Conservation (phyloP, 352 stramenopile genomes). For the Globisporangium lucens region DNA sequence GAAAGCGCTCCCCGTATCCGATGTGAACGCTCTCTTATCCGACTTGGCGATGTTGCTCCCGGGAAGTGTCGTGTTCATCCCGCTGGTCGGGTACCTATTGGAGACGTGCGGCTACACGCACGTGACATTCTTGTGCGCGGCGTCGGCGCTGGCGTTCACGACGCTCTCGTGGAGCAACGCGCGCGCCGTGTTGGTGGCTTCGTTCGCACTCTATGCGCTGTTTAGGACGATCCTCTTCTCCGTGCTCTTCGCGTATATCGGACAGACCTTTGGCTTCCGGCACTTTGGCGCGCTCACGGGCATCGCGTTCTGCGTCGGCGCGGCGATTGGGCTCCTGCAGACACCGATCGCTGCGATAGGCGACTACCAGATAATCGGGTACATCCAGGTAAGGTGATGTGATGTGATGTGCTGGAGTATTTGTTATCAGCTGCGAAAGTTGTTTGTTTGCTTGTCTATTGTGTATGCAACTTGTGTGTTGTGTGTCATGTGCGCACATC, state of each 20-base stretch:
- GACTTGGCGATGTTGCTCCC: conserved; percentile 67
- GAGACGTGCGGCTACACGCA: conserved; percentile 68
- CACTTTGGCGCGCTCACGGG: conserved; percentile 83
- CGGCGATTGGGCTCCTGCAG: conserved; percentile 59
- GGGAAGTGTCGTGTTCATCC: conserved; percentile 68
- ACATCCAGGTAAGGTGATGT: conserved; percentile 37
- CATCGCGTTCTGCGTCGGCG: conserved; percentile 71
- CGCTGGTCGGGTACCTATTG: conserved; percentile 66
- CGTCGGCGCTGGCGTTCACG: conserved; percentile 43
- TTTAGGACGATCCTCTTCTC: conserved; percentile 85
- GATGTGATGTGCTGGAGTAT: background rate
- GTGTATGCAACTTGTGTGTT: conserved; percentile 19
- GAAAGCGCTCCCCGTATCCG: conserved; percentile 38
- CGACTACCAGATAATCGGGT: conserved; percentile 40
- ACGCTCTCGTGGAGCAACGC: conserved; percentile 35
- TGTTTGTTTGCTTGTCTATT: background rate
- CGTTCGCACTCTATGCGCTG: conserved; percentile 74
- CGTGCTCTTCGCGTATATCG: conserved; percentile 79
- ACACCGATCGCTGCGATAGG: conserved; percentile 52
- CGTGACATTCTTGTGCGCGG: conserved; percentile 43
- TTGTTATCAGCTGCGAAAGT: background rate
- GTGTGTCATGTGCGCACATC: background rate
- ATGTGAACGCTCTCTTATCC: conserved; percentile 37
- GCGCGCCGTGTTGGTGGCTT: conserved; percentile 33
- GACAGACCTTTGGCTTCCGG: conserved; percentile 77